phyloP scores from a whole-genome alignment of 2,329 filamentous ascomycete genomes.

The Aspergillus brunneoviolaceus region DNA sequence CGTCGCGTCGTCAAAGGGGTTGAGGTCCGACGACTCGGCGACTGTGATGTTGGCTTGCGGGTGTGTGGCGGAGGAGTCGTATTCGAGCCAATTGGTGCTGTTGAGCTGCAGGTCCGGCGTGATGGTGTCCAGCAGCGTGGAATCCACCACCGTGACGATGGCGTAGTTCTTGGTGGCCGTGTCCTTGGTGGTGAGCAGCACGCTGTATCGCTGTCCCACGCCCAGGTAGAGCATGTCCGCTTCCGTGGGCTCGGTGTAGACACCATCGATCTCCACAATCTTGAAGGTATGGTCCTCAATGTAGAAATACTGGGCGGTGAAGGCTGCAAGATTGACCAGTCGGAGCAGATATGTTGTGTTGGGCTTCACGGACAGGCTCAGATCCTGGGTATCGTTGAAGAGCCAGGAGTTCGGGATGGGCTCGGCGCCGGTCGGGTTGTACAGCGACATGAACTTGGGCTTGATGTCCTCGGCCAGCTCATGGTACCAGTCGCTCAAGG shows the following conservation, averaged over 20 bases:
- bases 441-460: conserved; percentile 38
- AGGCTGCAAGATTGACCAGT: conserved; percentile 72
- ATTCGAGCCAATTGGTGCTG: conserved; percentile 64
- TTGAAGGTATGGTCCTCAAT: conserved; percentile 59
- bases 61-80: conserved; percentile 50
- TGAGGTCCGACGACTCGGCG: conserved; percentile 48
- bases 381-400: conserved; percentile 66
- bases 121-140: conserved; percentile 34
- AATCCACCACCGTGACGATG: conserved; percentile 48
- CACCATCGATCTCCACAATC: conserved; percentile 71
- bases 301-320: conserved; percentile 55
- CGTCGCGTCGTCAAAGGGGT: conserved; percentile 70
- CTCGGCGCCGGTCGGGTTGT: conserved; percentile 61
- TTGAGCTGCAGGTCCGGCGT: conserved; percentile 34
- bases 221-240: conserved; percentile 65
- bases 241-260: conserved; percentile 62
- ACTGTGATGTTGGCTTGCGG: conserved; percentile 28
- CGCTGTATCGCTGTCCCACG: conserved; percentile 62
- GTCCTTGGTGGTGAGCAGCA: conserved; percentile 61
- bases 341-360: conserved; percentile 73
- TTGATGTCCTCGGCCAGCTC: conserved; percentile 59
- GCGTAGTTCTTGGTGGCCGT: conserved; percentile 64
- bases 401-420: conserved; percentile 65
- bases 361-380: conserved; percentile 59
- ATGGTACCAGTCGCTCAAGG: conserved; percentile 74